Evolutionary conservation across 805 yeast genomes (phyloP).

Genomic region (Schwanniomyces pseudopolymorphus): DNA sequence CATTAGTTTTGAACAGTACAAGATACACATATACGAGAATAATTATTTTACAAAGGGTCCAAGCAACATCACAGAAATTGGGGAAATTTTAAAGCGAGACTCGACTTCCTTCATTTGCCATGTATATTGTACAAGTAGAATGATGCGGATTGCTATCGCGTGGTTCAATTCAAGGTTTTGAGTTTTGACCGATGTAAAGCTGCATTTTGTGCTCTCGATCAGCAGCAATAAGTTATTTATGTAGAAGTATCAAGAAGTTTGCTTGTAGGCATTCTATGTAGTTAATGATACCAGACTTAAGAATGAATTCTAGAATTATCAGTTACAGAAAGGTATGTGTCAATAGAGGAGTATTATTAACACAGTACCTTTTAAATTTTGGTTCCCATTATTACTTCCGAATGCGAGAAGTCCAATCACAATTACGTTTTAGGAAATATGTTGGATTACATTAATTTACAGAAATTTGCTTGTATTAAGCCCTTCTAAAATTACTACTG

Average conservation of each 20-base stretch:
- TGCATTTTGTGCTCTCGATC: too few relatives aligned
- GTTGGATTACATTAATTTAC: not conserved
- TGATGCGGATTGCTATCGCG: too few relatives aligned
- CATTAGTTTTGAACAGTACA: not conserved
- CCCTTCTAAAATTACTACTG: too few relatives aligned
- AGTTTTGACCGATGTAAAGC: too few relatives aligned
- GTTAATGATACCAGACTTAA: not conserved
- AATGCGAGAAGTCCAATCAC: not conserved
- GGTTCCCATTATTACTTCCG: not conserved
- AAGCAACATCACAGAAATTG: not conserved
- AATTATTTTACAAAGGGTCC: not conserved
- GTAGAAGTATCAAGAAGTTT: too few relatives aligned
- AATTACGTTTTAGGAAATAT: not conserved
- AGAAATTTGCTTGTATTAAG: not conserved
- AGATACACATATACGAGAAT: not conserved
- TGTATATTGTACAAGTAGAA: too few relatives aligned
- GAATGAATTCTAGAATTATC: not conserved
- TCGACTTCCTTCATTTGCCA: too few relatives aligned
- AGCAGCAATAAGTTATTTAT: too few relatives aligned
- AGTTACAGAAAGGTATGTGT: not conserved
- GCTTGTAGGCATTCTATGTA: too few relatives aligned
- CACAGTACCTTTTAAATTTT: not conserved
- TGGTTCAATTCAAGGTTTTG: too few relatives aligned
- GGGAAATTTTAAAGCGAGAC: not conserved
- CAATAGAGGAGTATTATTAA: not conserved